These are phyloP conservation scores for Tylopilus vinaceipallidus DNA, from an alignment of 768 basidiomycete genomes.

Conservation along the genomic window DNA sequence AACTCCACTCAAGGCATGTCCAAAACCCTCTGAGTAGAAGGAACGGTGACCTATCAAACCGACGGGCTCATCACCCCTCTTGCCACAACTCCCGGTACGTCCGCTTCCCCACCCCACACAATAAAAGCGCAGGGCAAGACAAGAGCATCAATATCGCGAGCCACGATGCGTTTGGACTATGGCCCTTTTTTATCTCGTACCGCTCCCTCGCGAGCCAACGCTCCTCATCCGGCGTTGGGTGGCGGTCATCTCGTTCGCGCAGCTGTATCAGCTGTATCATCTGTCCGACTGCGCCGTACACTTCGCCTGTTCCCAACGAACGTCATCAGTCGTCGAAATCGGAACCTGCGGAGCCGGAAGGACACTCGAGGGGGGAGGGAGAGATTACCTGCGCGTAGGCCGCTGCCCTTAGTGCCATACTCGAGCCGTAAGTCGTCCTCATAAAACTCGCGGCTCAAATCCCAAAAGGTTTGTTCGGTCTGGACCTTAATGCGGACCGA, in stretches of 20 bases:
- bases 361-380: too few species aligned
- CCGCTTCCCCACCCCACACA: slow-evolving; percentile 12
- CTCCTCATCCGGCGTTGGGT: neutral
- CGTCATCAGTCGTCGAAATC: neutral
- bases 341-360: too few species aligned
- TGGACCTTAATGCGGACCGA: slow-evolving; percentile 16
- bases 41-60: too few species aligned
- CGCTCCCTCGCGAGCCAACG: slow-evolving; percentile 9
- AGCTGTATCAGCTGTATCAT: slow-evolving; percentile 24
- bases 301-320: slow-evolving; percentile 21
- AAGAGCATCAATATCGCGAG: slow-evolving; percentile 13
- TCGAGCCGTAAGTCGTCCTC: slow-evolving; percentile 12
- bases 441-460: slow-evolving; percentile 21
- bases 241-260: neutral
- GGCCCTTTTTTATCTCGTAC: slow-evolving; percentile 14
- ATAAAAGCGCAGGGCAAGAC: slow-evolving; percentile 12
- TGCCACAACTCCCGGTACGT: slow-evolving; percentile 13
- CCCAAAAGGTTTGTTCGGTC: slow-evolving; percentile 13
- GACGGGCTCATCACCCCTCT: slow-evolving; percentile 10
- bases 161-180: slow-evolving; percentile 1
- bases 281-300: slow-evolving; percentile 19
- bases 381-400: slow-evolving; percentile 15
- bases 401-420: slow-evolving; percentile 12
- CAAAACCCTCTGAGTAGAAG: too few species aligned
- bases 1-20: too few species aligned